Evolutionary conservation across 768 basidiomycete species (phyloP), one percentile per base, ranked within the genome.

Genomic region (Clathrus columnatus): DNA sequence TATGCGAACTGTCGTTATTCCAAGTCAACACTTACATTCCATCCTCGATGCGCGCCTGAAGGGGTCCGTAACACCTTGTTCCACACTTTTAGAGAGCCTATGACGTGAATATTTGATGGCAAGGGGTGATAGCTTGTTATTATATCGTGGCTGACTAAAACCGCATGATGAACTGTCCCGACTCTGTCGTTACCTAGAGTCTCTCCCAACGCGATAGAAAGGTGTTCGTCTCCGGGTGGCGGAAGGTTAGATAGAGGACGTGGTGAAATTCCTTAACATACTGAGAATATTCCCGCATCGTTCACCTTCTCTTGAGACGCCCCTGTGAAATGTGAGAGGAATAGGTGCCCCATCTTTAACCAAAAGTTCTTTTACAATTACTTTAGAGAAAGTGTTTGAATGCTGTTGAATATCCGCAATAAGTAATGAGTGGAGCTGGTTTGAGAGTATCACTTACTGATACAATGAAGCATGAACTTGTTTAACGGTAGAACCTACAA

Each of bases 51-150:
- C 21, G 23, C n/a, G 55, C 29, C 17, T 14, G 23, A 30, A 54
- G 51, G 18, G 36, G 51, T 1, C 55, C 55, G 42, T 26, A 56
- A 28, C 49, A 56, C 55, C 55, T 50, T 7, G 55, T 21, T 20
- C 44, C 44, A 46, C 21, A 24, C n/a, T n/a, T n/a, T n/a, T n/a
- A n/a, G 44, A 46, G 1, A 20, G 44, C 7, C 44, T 20, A 6
- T 24, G 44, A 46, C 20, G 6, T 8, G 44, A 20, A 24, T 21
- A 1, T 46, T 46, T 46, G 1, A 46, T 46, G 11, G 26, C 44
- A n/a, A 46, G 44, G 44, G 44, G 7, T 46, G 44, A 24, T 21
- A 46, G 44, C 6, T n/a, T n/a, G n/a, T n/a, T n/a, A n/a, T n/a
- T n/a, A n/a, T n/a, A n/a, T n/a, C n/a, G n/a, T n/a, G n/a, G n/a